These are phyloP conservation scores for Fragaria ananassa DNA, from an alignment of 306 rosid species.

Conservation along the genomic window DNA sequence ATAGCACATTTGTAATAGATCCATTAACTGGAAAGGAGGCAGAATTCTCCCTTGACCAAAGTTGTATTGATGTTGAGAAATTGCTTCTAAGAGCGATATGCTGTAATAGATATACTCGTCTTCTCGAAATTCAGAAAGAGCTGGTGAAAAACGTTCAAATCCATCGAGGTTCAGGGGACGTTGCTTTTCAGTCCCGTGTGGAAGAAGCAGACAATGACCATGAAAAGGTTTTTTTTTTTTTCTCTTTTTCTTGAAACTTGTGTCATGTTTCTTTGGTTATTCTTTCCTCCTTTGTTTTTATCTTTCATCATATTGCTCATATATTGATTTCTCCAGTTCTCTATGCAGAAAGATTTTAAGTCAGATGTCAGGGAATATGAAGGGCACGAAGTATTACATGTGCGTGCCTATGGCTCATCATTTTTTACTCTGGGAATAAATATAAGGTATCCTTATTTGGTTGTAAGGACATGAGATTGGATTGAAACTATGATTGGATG, in stretches of 20 bases:
- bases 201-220: constrained; percentile 56
- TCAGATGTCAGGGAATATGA: constrained; percentile 48
- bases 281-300: background rate
- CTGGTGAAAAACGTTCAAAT: constrained; percentile 70
- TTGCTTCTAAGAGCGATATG: constrained; percentile 83
- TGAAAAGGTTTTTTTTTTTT: constrained; percentile 49
- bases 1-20: constrained; percentile 85
- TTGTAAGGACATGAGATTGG: background rate
- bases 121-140: constrained; percentile 90
- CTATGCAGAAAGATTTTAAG: constrained; percentile 58
- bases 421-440: constrained; percentile 83
- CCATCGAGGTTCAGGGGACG: constrained; percentile 61
- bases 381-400: constrained; percentile 74
- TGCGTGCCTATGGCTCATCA: constrained; percentile 88
- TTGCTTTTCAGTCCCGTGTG: constrained; percentile 58
- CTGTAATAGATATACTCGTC: constrained; percentile 86
- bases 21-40: constrained; percentile 87
- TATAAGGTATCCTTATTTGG: constrained; percentile 61
- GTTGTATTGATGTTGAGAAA: constrained; percentile 91
- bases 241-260: constrained; percentile 7
- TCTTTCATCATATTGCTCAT: constrained; percentile 16
- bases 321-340: constrained; percentile 21
- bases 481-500: background rate
- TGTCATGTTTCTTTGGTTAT: background rate
- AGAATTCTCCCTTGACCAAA: constrained; percentile 74